These are phyloP conservation scores for Botrytis porri DNA, from an alignment of 2,329 filamentous ascomycete genomes.

Conservation along the genomic window DNA sequence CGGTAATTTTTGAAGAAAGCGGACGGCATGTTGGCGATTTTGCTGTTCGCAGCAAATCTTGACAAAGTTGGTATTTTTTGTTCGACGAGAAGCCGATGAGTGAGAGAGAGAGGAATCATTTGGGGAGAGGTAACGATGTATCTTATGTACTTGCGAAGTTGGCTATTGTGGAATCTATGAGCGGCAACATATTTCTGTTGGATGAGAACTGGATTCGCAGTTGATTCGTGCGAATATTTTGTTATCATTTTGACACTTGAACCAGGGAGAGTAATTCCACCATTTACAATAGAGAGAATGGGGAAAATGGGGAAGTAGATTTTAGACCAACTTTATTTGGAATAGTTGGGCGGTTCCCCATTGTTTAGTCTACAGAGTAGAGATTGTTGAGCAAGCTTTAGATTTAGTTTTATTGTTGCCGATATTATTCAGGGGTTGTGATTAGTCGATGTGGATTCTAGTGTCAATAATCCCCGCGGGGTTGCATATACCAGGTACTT, in stretches of 20 bases:
- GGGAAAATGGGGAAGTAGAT: background rate
- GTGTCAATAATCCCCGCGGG: slow-evolving; percentile 14
- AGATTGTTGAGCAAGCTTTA: background rate
- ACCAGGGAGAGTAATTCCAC: slow-evolving; percentile 14
- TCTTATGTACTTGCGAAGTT: slow-evolving; percentile 7
- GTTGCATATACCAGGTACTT: background rate
- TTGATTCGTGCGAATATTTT: slow-evolving; percentile 18
- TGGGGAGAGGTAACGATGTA: background rate
- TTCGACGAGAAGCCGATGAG: slow-evolving; percentile 18
- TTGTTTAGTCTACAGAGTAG: background rate
- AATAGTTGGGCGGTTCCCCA: slow-evolving; percentile 10
- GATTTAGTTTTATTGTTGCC: background rate
- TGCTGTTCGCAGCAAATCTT: slow-evolving; percentile 1
- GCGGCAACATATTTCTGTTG: background rate
- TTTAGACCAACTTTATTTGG: background rate
- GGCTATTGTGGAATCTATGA: background rate
- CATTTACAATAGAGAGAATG: slow-evolving; percentile 8
- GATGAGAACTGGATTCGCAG: background rate
- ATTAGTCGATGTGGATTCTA: slow-evolving; percentile 2
- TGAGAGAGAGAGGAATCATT: background rate
- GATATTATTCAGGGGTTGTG: slow-evolving; percentile 9
- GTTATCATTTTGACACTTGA: background rate
- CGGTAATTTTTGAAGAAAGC: slow-evolving; percentile 30
- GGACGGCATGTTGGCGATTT: slow-evolving; percentile 19
- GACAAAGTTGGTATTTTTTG: background rate